A percentile compares a stretch with the other conserved stretches of the same genome.
Evolutionary conservation across 2,329 filamentous ascomycete genomes (phyloP).

Genomic region (Epichloe gansuensis): DNA sequence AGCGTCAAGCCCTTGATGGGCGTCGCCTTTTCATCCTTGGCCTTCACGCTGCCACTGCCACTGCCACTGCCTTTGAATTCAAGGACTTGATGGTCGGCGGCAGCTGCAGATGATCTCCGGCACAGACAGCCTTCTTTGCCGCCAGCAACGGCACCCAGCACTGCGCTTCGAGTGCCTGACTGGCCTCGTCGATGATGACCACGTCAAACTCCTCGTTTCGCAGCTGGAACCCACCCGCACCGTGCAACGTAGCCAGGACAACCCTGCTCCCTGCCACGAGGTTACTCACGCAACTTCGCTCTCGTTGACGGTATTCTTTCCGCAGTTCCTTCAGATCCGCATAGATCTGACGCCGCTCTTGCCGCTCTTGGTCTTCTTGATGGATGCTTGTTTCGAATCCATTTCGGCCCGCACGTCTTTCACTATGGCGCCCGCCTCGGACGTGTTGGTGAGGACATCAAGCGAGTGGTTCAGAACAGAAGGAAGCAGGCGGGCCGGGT

Average conservation of each 20-base stretch:
- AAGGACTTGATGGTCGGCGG: conserved; percentile 87
- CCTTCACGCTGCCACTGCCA: conserved; percentile 26
- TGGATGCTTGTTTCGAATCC: conserved; percentile 78
- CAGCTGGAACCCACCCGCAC: conserved; percentile 75
- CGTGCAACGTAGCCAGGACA: conserved; percentile 84
- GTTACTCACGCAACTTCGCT: conserved; percentile 66
- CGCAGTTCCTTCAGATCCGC: conserved; percentile 72
- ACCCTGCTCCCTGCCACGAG: conserved; percentile 71
- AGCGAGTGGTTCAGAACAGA: conserved; percentile 83
- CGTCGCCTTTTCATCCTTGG: conserved; percentile 23
- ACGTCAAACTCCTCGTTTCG: conserved; percentile 77
- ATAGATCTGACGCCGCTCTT: conserved; percentile 73
- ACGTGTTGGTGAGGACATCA: conserved; percentile 81
- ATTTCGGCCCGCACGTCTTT: conserved; percentile 85
- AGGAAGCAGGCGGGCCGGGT: conserved; percentile 81
- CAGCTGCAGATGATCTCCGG: conserved; percentile 87
- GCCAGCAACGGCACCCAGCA: conserved; percentile 86
- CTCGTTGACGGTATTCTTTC: conserved; percentile 78
- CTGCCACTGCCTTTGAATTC: conserved; percentile 36
- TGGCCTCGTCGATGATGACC: conserved; percentile 91
- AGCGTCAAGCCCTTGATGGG: conserved; percentile 47
- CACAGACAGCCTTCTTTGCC: conserved; percentile 75
- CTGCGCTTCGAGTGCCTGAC: conserved; percentile 89
- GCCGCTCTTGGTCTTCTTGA: conserved; percentile 75
- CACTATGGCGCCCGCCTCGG: conserved; percentile 79